phyloP scores from a whole-genome alignment of 768 basidiomycete species.

The Rhodosporidiobolus odoratus region DNA sequence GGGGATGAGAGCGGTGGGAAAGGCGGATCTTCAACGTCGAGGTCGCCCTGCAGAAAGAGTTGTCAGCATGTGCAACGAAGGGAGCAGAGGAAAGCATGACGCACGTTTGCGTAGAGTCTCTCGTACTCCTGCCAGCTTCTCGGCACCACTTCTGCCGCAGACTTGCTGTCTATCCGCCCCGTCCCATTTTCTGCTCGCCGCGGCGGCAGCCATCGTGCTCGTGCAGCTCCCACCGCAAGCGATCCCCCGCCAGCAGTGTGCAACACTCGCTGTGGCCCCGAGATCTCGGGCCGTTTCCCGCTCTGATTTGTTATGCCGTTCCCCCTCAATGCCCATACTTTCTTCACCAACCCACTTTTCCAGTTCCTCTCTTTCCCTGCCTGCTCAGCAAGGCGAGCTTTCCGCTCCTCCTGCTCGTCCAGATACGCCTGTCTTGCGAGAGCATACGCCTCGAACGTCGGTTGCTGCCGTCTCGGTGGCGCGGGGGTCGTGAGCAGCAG shows the following conservation, averaged over 20 bases:
- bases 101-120: slow-evolving; percentile 8
- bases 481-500: slow-evolving; percentile 26
- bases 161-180: background rate
- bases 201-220: too few relatives aligned
- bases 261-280: background rate
- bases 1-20: background rate
- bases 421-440: background rate
- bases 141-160: background rate
- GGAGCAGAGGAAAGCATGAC: background rate
- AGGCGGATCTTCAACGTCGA: slow-evolving; percentile 24
- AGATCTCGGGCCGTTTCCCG: background rate
- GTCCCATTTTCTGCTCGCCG: too few relatives aligned
- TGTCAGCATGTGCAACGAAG: background rate
- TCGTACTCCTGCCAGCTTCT: slow-evolving; percentile 18
- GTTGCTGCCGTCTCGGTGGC: background rate
- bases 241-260: too few relatives aligned
- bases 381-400: too few relatives aligned
- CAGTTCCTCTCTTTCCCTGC: background rate
- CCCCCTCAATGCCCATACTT: background rate
- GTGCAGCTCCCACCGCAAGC: too few relatives aligned
- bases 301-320: background rate
- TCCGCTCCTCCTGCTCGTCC: background rate
- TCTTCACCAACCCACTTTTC: background rate
- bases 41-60: slow-evolving; percentile 5
- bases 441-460: background rate